phyloP scores from a whole-genome alignment of 352 stramenopile genomes.

The Globisporangium spinosum region DNA sequence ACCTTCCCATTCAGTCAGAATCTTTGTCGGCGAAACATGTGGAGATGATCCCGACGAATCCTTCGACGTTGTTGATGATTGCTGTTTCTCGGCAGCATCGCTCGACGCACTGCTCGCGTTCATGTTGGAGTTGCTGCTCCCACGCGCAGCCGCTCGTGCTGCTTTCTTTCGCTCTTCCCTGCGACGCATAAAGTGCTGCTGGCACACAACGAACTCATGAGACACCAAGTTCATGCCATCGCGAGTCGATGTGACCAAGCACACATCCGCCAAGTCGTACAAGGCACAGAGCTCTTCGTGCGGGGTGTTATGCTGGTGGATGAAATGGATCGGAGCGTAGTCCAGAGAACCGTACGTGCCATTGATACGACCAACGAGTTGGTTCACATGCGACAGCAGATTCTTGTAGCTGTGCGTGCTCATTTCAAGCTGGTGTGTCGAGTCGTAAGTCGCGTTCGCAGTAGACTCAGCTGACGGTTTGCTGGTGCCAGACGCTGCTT shows the following conservation, averaged over 20 bases:
- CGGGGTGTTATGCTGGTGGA: conserved; percentile 70
- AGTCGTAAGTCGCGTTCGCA: conserved; percentile 26
- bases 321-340: conserved; percentile 90
- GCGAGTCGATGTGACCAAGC: conserved; percentile 82
- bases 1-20: conserved; percentile 73
- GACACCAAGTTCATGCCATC: conserved; percentile 91
- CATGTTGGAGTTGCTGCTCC: conserved; percentile 3
- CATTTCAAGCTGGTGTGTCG: conserved; percentile 70
- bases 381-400: conserved; percentile 77
- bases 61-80: not conserved
- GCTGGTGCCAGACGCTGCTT: not conserved
- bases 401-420: conserved; percentile 71
- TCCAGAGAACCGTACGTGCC: conserved; percentile 83
- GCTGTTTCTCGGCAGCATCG: not conserved
- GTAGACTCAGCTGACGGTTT: conserved; percentile 9
- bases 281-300: conserved; percentile 87
- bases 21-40: conserved; percentile 41
- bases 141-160: conserved; percentile 25
- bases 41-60: conserved; percentile 26
- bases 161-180: conserved; percentile 66
- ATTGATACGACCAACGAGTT: conserved; percentile 89
- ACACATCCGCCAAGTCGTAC: conserved; percentile 88
- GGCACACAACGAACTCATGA: conserved; percentile 87
- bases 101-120: not conserved
- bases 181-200: conserved; percentile 81